Evolutionary conservation across 306 rosid species (phyloP).

Genomic region (Medicago lupulina): DNA sequence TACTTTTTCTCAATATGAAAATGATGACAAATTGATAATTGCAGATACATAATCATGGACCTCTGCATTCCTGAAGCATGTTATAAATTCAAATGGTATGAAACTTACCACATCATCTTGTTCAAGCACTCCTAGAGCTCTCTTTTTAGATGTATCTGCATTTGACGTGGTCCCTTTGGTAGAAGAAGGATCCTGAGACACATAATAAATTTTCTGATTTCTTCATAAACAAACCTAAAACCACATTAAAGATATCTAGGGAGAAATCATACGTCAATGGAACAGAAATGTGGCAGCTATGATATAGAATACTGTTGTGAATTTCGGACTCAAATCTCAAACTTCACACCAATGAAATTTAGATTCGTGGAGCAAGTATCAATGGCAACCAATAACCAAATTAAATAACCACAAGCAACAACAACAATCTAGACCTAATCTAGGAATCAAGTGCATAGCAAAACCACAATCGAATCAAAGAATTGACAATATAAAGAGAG

Average conservation of each 20-base stretch:
- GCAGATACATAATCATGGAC: slow-evolving; percentile 14
- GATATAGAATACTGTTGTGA: neutral
- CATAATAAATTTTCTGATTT: slow-evolving; percentile 34
- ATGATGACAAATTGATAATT: slow-evolving; percentile 17
- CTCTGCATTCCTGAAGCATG: slow-evolving; percentile 31
- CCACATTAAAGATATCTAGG: slow-evolving; percentile 1
- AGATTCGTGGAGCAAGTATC: too few species aligned
- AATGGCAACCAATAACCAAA: too few species aligned
- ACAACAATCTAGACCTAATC: too few species aligned
- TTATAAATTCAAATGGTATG: slow-evolving; percentile 18
- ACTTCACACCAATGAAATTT: too few species aligned
- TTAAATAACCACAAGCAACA: too few species aligned
- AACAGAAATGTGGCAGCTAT: neutral
- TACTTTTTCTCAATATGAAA: too few species aligned
- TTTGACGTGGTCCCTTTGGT: slow-evolving; percentile 49
- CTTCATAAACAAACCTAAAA: slow-evolving; percentile 29
- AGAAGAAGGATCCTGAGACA: slow-evolving; percentile 69
- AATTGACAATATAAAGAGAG: too few species aligned
- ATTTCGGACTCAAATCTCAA: too few species aligned
- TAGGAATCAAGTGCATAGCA: too few species aligned
- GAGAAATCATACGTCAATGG: slow-evolving; percentile 37
- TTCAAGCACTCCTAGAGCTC: slow-evolving; percentile 49
- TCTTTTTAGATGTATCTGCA: slow-evolving; percentile 58
- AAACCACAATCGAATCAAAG: too few species aligned
- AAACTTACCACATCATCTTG: slow-evolving; percentile 58